These are phyloP conservation scores for Brassica nigra DNA, from an alignment of 345 rosid genomes.

Conservation along the genomic window DNA sequence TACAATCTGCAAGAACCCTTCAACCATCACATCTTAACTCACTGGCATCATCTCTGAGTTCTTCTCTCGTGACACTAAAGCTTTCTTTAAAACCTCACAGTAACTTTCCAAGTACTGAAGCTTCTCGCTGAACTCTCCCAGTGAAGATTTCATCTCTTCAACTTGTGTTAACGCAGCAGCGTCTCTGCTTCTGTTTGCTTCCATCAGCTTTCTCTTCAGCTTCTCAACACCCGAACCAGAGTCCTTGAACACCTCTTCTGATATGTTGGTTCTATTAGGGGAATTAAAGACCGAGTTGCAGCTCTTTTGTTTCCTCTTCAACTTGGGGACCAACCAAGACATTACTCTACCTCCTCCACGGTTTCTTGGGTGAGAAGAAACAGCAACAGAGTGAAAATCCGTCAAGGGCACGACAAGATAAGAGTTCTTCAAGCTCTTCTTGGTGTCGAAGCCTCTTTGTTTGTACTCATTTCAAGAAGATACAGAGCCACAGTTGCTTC, in stretches of 20 bases:
- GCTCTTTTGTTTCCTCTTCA: conserved; percentile 70
- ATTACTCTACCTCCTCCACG: conserved; percentile 54
- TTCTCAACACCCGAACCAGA: conserved; percentile 43
- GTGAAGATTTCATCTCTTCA: conserved; percentile 71
- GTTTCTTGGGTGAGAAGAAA: conserved; percentile 57
- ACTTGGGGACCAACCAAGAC: conserved; percentile 75
- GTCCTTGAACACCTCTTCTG: conserved; percentile 55
- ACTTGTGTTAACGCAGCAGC: conserved; percentile 66
- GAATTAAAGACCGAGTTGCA: conserved; percentile 41
- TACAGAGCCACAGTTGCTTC: conserved; percentile 40
- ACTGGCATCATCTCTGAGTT: conserved; percentile 61
- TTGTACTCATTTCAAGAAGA: conserved; percentile 75
- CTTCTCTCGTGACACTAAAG: conserved; percentile 41
- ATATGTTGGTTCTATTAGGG: conserved; percentile 60
- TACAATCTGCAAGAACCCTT: conserved; percentile 88
- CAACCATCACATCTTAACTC: conserved; percentile 83
- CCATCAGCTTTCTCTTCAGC: conserved; percentile 68
- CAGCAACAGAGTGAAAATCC: conserved; percentile 61
- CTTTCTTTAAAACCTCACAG: conserved; percentile 79
- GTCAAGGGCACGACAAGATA: conserved; percentile 73
- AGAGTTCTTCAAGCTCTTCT: conserved; percentile 53
- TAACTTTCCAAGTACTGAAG: conserved; percentile 81
- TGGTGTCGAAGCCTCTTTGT: conserved; percentile 49
- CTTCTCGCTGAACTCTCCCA: conserved; percentile 72
- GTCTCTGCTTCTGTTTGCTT: conserved; percentile 75